A percentile compares a stretch with the other conserved stretches of the same genome.
Conservation (phyloP, 2,329 filamentous ascomycete genomes). For the Penicillium sp. region DNA sequence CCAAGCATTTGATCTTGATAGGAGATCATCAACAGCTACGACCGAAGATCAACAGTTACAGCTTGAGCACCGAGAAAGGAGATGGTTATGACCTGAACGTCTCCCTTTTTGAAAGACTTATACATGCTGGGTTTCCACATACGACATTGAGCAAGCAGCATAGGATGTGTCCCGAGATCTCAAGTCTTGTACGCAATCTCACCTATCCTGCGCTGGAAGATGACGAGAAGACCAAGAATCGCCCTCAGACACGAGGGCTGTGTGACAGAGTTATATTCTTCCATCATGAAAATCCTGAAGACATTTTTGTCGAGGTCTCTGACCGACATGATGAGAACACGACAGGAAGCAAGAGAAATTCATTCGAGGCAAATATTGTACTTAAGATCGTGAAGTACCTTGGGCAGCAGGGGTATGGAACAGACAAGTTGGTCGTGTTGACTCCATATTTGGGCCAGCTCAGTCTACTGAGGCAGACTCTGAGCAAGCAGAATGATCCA, state of each 20-base stretch:
- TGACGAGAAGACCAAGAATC: slow-evolving; percentile 49
- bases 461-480: slow-evolving; percentile 53
- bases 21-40: slow-evolving; percentile 73
- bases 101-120: slow-evolving; percentile 68
- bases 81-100: slow-evolving; percentile 66
- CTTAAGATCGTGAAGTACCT: slow-evolving; percentile 66
- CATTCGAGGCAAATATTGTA: slow-evolving; percentile 65
- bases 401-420: slow-evolving; percentile 68
- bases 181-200: slow-evolving; percentile 55
- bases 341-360: slow-evolving; percentile 61
- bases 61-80: slow-evolving; percentile 62
- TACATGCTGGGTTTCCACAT: slow-evolving; percentile 56
- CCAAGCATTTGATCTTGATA: slow-evolving; percentile 67
- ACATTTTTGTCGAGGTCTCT: slow-evolving; percentile 40
- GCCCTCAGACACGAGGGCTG: slow-evolving; percentile 57
- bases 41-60: slow-evolving; percentile 64
- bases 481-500: slow-evolving; percentile 61
- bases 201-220: slow-evolving; percentile 65
- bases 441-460: slow-evolving; percentile 74
- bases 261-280: slow-evolving; percentile 63
- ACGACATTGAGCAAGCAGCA: slow-evolving; percentile 62
- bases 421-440: slow-evolving; percentile 64
- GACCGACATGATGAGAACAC: slow-evolving; percentile 54
- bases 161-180: slow-evolving; percentile 69
- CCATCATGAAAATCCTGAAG: slow-evolving; percentile 61